phyloP scores from a whole-genome alignment of 768 basidiomycete genomes.

The Trametes cingulata region DNA sequence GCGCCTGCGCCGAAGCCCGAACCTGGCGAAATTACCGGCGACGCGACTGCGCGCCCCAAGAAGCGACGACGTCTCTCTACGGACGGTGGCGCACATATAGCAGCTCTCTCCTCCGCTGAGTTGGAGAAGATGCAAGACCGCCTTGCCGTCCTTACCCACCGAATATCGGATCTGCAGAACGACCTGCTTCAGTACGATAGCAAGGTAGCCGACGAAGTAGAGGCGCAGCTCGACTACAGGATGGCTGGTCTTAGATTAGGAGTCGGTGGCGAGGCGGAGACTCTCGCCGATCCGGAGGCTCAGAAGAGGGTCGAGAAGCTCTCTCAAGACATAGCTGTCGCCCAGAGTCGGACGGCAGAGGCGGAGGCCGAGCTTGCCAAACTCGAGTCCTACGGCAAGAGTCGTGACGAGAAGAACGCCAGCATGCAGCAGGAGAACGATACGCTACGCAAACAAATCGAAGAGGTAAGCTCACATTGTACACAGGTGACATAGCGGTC shows the following conservation, averaged over 20 bases:
- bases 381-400: background rate
- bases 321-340: background rate
- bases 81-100: background rate
- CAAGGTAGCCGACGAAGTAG: constrained; percentile 34
- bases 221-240: constrained; percentile 17
- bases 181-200: constrained; percentile 37
- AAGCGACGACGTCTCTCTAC: constrained; percentile 23
- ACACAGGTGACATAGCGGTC: too few relatives aligned
- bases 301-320: constrained; percentile 8
- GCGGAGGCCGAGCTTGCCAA: background rate
- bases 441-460: constrained; percentile 7
- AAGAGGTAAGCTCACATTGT: constrained; percentile 21
- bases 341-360: background rate
- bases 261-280: background rate
- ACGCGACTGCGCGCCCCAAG: background rate
- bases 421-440: background rate
- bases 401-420: background rate
- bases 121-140: constrained; percentile 32
- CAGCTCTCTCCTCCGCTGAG: constrained; percentile 20
- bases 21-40: background rate
- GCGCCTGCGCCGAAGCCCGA: background rate
- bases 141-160: constrained; percentile 31
- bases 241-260: background rate
- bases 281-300: background rate
- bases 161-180: constrained; percentile 38